Evolutionary conservation across 2,329 filamentous ascomycete genomes (phyloP).

Genomic region (Helotiales sp.): DNA sequence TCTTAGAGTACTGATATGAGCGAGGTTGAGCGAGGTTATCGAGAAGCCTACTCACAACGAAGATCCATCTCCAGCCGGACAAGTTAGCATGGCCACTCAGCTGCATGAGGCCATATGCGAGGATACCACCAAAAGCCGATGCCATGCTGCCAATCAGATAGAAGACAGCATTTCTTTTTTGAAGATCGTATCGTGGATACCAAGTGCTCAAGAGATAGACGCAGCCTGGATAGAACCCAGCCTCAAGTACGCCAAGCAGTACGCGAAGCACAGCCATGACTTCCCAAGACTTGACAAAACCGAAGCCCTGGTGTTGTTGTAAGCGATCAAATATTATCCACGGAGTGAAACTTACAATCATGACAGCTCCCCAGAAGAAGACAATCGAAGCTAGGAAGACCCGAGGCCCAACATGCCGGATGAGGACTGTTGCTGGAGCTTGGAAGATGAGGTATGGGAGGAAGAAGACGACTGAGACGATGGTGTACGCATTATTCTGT

Average conservation of each 20-base stretch:
- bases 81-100: conserved; percentile 43
- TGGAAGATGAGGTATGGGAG: conserved; percentile 74
- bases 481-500: conserved; percentile 12
- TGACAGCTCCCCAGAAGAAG: conserved; percentile 49
- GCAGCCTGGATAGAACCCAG: conserved; percentile 46
- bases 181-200: conserved; percentile 64
- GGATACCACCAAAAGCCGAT: conserved; percentile 68
- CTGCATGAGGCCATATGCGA: conserved; percentile 67
- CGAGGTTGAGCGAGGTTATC: neutral
- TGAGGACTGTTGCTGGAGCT: conserved; percentile 70
- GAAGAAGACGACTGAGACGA: conserved; percentile 66
- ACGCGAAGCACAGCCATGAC: conserved; percentile 37
- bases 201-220: conserved; percentile 50
- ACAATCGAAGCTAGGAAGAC: conserved; percentile 57
- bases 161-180: conserved; percentile 71
- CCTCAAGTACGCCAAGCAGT: conserved; percentile 39
- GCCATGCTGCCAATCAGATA: conserved; percentile 72
- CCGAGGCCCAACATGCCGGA: conserved; percentile 69
- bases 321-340: neutral
- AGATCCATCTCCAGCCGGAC: conserved; percentile 50
- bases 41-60: conserved; percentile 54
- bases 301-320: conserved; percentile 34
- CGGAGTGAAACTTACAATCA: conserved; percentile 43
- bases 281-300: conserved; percentile 44
- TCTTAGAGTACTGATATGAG: neutral